Percentiles rank a stretch among this genome's conserved stretches.
phyloP scores from a whole-genome alignment of 768 basidiomycete genomes.

The Rhodotorula graminis region DNA sequence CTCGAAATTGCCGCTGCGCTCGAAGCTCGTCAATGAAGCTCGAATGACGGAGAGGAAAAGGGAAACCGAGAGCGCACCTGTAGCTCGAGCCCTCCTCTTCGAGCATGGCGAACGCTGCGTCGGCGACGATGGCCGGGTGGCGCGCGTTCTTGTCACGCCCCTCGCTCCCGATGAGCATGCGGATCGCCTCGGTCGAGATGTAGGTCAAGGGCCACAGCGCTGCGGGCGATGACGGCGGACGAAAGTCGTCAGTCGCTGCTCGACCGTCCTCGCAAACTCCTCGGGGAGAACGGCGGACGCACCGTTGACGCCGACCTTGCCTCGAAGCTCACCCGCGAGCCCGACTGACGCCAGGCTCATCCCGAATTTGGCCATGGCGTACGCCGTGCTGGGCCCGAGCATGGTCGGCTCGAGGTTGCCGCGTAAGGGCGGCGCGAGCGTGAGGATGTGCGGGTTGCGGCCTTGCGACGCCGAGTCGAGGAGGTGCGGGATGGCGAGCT shows the following conservation, averaged over 20 bases:
- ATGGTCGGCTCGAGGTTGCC: conserved; percentile 2
- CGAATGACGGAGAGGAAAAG: too few species aligned
- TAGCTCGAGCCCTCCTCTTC: neutral
- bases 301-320: conserved; percentile 16
- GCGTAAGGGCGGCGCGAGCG: conserved; percentile 8
- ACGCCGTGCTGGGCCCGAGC: neutral
- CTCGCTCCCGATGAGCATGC: conserved; percentile 3
- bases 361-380: conserved; percentile 19
- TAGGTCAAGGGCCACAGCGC: conserved; percentile 20
- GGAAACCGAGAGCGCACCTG: neutral
- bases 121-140: conserved; percentile 14
- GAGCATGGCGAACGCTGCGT: conserved; percentile 19
- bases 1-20: conserved; percentile 10
- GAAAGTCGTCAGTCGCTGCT: neutral
- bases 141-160: neutral
- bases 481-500: conserved; percentile 21
- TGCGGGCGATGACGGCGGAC: neutral
- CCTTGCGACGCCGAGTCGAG: neutral
- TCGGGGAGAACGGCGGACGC: neutral
- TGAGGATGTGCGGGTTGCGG: conserved; percentile 24
- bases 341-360: conserved; percentile 15
- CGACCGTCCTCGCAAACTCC: too few species aligned
- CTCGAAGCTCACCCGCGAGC: conserved; percentile 9
- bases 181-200: conserved; percentile 19
- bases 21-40: neutral